Base-by-base conservation (phyloP, 192 early-diverging fungal genomes). In the Podila minutissima region DNA sequence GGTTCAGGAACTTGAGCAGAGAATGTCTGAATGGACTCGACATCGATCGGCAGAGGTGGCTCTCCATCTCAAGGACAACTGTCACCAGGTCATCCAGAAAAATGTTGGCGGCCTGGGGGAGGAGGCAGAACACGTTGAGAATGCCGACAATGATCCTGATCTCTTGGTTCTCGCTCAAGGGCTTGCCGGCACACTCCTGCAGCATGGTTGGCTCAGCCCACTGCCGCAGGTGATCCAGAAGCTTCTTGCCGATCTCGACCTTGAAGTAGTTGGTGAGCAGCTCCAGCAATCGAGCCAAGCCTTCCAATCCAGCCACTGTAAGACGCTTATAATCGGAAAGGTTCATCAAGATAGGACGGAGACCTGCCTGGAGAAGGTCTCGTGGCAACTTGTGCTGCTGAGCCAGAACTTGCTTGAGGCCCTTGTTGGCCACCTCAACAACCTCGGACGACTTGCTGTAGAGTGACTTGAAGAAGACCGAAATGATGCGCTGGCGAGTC, bases 381-480 rank as follows among this genome's bases (percentile, higher is more conserved):
- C 97, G 95, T 5, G 97, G 97, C 12, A 99, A 82, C 74, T 97
- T 97, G 51, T 94, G 92, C 67, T 96, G 93, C 62, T 92, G 89
- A 5, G 85, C 82, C 41, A 97, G 70, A 13, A 97, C 94, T 69
- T 93, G 90, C 53, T 91, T 89, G 57, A 99, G 75, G 17, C 97
- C 98, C 65, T 95, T 91, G 83, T 98, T 94, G 3, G 97, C 96
- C 24, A 92, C 94, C 59, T 97, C 95, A 17, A 99, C 97, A 10
- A 99, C 93, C 77, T 99, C 97, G 7, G 93, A 92, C 10, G 92
- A 92, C 71, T 96, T 98, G 72, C 94, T 92, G 73, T 99, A 98
- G 29, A 99, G 84, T n/a, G 94, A 95, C 84, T 98, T 99, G 91
- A 99, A 99, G 76, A 99, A 99, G 24, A 99, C 95, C 8, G 94